Conservation (phyloP, 148 eudicot species). For the Heliamphora exappendiculata region DNA sequence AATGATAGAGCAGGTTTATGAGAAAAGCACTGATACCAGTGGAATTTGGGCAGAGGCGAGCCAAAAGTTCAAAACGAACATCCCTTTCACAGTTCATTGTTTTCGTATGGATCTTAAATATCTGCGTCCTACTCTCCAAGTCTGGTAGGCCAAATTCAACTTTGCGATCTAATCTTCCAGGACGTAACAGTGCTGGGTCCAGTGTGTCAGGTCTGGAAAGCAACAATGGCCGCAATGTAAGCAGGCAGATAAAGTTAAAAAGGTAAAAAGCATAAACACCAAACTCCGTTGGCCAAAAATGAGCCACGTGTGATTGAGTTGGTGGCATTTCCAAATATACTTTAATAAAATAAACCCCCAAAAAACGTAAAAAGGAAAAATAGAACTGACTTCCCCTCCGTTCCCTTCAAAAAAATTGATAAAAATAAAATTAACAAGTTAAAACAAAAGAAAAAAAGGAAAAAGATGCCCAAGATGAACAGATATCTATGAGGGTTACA, state of each 20-base stretch:
- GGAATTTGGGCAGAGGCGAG: slow-evolving; percentile 94
- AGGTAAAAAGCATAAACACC: neutral
- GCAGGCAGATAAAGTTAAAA: neutral
- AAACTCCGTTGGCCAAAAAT: neutral
- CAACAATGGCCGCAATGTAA: neutral
- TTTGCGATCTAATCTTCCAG: slow-evolving; percentile 83
- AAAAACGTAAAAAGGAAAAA: too few relatives aligned
- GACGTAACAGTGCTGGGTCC: slow-evolving; percentile 88
- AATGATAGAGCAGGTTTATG: neutral
- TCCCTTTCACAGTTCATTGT: slow-evolving; percentile 96
- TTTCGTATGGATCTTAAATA: slow-evolving; percentile 83
- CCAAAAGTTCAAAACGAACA: slow-evolving; percentile 85
- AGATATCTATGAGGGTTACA: neutral
- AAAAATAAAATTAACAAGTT: neutral
- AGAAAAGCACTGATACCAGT: slow-evolving; percentile 44
- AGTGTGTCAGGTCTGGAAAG: slow-evolving; percentile 71
- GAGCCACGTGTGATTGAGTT: neutral
- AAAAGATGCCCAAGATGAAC: neutral
- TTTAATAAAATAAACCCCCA: neutral
- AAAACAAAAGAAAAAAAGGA: neutral
- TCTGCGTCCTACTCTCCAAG: slow-evolving; percentile 80
- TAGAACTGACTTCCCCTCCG: too few relatives aligned
- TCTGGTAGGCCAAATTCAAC: slow-evolving; percentile 95
- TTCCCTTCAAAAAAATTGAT: neutral
- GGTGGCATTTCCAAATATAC: neutral